phyloP scores from a whole-genome alignment of 257 asterid genomes.

The Solanum medicagineum region DNA sequence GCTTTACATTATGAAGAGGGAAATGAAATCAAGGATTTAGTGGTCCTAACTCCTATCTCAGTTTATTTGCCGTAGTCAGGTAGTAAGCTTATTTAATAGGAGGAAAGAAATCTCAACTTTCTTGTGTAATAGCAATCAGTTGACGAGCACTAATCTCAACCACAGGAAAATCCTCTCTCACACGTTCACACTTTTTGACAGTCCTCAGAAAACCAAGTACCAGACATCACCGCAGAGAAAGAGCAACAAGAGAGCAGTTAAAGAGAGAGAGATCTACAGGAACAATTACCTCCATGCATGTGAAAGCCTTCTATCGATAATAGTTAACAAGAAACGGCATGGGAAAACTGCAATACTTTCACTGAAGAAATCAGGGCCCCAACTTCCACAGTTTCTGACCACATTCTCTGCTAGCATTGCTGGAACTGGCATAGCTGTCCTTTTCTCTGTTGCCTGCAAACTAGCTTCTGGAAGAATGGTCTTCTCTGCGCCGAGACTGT shows the following conservation, averaged over 20 bases:
- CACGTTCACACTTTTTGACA: slow-evolving; percentile 6
- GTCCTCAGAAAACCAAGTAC: slow-evolving; percentile 37
- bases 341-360: slow-evolving; percentile 38
- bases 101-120: neutral
- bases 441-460: slow-evolving; percentile 52
- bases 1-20: neutral
- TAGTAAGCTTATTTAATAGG: neutral
- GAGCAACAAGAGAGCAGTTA: slow-evolving; percentile 17
- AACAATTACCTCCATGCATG: slow-evolving; percentile 64
- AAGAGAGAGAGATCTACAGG: slow-evolving; percentile 34
- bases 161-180: neutral
- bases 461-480: slow-evolving; percentile 43
- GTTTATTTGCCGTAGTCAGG: neutral
- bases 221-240: slow-evolving; percentile 39
- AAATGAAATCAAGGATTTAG: neutral
- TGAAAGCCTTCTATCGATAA: slow-evolving; percentile 74
- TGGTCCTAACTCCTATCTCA: neutral
- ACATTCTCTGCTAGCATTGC: slow-evolving; percentile 77
- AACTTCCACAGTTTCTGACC: slow-evolving; percentile 55
- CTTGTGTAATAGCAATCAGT: neutral
- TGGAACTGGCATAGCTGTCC: slow-evolving; percentile 81
- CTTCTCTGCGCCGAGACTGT: slow-evolving; percentile 39
- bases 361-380: slow-evolving; percentile 65
- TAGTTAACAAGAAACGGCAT: slow-evolving; percentile 43
- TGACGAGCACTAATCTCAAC: neutral